Base-by-base conservation (phyloP, 371 early-diverging fungal genomes). In the Zancudomyces culisetae region DNA sequence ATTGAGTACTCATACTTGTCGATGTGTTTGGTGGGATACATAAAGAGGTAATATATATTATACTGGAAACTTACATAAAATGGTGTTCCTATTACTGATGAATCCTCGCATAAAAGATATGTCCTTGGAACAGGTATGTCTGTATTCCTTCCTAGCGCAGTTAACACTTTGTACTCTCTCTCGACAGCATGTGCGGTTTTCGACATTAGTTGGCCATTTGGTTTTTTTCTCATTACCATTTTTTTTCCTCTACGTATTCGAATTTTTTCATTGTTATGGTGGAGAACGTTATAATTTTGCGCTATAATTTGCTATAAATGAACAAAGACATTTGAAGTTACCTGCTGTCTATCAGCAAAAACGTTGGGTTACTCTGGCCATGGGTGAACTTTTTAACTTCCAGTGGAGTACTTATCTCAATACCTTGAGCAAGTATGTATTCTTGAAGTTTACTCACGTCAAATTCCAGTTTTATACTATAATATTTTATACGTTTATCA, bases 351-450 rank as follows among this genome's bases (percentile, higher is more conserved):
- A 69, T 75, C 20, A 43, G 20, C 53, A 85, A 69, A 57, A 82
- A 93, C 4, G 93, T 93, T 3, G 93, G 93, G 62, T 93, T 93
- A 59, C 82, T 81, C 55, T 90, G 90, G 0, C 93, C 93, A 13
- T 83, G 69, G 56, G 78, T 78, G 68, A 92, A 92, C 68, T 90
- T 90, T 48, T 71, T 72, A 39, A 87, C 60, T 21, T 71, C 56
- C 46, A 90, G 61, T 4, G 90, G 90, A 21, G 63, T 49, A 12
- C 55, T 58, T 45, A 92, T 70, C 6, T 65, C 73, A 21, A 72
- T 64, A 43, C 45, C 45, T 4, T n/a, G n/a, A n/a, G n/a, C n/a
- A n/a, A n/a, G n/a, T n/a, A n/a, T n/a, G n/a, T n/a, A n/a, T n/a
- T n/a, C n/a, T n/a, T n/a, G n/a, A n/a, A n/a, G n/a, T n/a, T n/a